A percentile compares a stretch with the other conserved stretches of the same genome.
These are phyloP conservation scores for Clonostachys chloroleuca DNA, from an alignment of 2,329 filamentous ascomycete species.

Conservation along the genomic window DNA sequence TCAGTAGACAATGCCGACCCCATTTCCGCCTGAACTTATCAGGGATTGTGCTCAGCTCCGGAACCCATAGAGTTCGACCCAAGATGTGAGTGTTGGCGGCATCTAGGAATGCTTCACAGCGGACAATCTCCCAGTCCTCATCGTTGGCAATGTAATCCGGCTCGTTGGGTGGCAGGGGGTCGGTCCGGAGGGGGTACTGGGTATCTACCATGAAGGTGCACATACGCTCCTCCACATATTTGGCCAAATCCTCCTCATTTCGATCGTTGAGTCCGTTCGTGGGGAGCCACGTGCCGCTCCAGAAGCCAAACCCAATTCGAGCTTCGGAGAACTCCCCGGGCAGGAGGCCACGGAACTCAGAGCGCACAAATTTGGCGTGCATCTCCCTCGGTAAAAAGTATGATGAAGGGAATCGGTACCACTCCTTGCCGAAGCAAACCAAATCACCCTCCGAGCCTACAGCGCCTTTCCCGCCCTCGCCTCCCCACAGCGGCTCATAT, in stretches of 20 bases:
- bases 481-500: conserved; percentile 62
- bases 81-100: conserved; percentile 67
- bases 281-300: conserved; percentile 78
- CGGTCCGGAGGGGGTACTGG: conserved; percentile 59
- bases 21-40: conserved; percentile 68
- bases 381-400: conserved; percentile 84
- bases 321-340: conserved; percentile 87
- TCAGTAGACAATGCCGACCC: conserved; percentile 84
- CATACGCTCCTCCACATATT: conserved; percentile 74
- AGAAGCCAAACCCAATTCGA: conserved; percentile 63
- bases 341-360: conserved; percentile 82
- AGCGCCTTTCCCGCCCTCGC: conserved; percentile 36
- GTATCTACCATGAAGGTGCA: conserved; percentile 90
- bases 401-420: conserved; percentile 95
- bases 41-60: conserved; percentile 66
- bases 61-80: conserved; percentile 78
- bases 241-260: conserved; percentile 80
- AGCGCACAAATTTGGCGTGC: conserved; percentile 84
- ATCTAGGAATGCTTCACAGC: conserved; percentile 79
- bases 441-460: conserved; percentile 58
- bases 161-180: conserved; percentile 59
- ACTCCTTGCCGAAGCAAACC: conserved; percentile 92
- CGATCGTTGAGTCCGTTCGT: conserved; percentile 87
- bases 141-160: conserved; percentile 74
- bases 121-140: conserved; percentile 72